Percentiles rank a stretch among this genome's conserved stretches.
phyloP scores from a whole-genome alignment of 331 rosid species.

The Acacia pycnantha region DNA sequence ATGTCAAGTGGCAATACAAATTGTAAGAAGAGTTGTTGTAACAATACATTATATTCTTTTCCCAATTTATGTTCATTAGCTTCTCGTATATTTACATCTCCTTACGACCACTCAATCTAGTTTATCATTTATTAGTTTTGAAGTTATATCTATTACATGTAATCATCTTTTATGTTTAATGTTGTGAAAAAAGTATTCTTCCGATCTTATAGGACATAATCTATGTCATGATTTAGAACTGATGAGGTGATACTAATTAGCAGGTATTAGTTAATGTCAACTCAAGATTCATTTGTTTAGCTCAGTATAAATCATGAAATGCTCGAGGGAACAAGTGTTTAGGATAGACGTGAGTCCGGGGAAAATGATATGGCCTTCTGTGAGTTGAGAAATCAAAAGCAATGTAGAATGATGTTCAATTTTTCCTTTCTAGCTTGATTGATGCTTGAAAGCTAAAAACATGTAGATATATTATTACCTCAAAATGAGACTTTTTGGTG shows the following conservation, averaged over 20 bases:
- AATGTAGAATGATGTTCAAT: not conserved
- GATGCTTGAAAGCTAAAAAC: not conserved
- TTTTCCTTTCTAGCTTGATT: not conserved
- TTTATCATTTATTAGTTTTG: not conserved
- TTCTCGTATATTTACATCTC: not conserved
- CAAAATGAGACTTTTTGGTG: not conserved
- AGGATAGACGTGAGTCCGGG: not conserved
- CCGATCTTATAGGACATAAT: no score
- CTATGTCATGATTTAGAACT: no score
- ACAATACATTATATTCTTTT: not conserved
- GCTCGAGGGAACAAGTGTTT: not conserved
- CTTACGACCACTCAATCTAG: not conserved
- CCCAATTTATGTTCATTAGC: not conserved
- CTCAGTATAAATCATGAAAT: no score
- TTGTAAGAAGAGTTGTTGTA: not conserved
- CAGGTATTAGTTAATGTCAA: not conserved
- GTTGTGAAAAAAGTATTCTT: not conserved
- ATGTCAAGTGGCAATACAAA: no score
- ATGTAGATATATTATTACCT: not conserved
- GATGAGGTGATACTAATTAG: no score
- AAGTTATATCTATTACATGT: not conserved
- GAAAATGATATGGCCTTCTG: not conserved
- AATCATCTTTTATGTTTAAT: not conserved
- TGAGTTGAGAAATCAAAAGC: not conserved
- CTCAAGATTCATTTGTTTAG: not conserved